These are phyloP conservation scores for Hirschfeldia incana DNA, from an alignment of 345 rosid genomes.

Conservation along the genomic window DNA sequence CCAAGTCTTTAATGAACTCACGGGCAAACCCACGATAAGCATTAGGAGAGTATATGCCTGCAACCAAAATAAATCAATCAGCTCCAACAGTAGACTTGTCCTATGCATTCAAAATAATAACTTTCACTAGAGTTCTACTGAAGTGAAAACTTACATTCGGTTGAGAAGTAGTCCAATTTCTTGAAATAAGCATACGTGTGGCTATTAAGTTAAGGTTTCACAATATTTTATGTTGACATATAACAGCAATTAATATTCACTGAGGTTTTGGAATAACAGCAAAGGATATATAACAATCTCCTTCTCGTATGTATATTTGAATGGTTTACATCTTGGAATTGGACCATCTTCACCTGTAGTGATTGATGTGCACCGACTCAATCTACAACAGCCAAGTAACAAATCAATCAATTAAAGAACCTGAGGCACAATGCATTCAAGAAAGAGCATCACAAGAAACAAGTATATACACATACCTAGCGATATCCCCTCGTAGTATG, in stretches of 20 bases:
- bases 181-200: slow-evolving; percentile 96
- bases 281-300: slow-evolving; percentile 97
- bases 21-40: slow-evolving; percentile 97
- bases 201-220: slow-evolving; percentile 52
- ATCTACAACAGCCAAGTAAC: slow-evolving; percentile 42
- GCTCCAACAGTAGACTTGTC: neutral
- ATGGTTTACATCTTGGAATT: slow-evolving; percentile 95
- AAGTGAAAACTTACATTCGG: slow-evolving; percentile 65
- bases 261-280: neutral
- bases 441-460: too few relatives aligned
- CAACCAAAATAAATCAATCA: slow-evolving; percentile 5
- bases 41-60: slow-evolving; percentile 95
- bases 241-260: neutral
- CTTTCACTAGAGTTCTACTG: too few relatives aligned
- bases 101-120: neutral
- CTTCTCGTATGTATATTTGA: slow-evolving; percentile 90
- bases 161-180: slow-evolving; percentile 94
- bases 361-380: slow-evolving; percentile 85
- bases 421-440: too few relatives aligned
- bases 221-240: slow-evolving; percentile 7
- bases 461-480: slow-evolving; percentile 54
- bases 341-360: slow-evolving; percentile 97
- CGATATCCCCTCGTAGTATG: slow-evolving; percentile 90
- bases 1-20: slow-evolving; percentile 94
- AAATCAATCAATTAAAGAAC: neutral